These are phyloP conservation scores for Quercus mongolica DNA, from an alignment of 306 rosid genomes.

Conservation along the genomic window DNA sequence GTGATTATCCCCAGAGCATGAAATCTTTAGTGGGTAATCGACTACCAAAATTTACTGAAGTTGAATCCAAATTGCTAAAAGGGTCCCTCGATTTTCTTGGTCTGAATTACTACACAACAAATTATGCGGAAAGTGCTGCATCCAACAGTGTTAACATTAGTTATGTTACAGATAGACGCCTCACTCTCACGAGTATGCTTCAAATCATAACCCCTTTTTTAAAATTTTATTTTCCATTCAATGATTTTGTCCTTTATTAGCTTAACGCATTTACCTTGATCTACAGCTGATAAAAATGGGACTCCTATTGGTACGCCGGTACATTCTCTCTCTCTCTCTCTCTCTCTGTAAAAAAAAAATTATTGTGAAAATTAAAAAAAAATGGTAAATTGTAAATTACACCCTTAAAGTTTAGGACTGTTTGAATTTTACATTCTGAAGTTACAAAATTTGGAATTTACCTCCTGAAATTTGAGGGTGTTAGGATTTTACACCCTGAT, in stretches of 20 bases:
- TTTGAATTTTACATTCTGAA: no score
- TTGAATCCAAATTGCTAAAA: conserved; percentile 23
- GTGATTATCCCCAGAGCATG: conserved; percentile 55
- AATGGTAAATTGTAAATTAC: no score
- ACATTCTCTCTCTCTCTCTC: not conserved
- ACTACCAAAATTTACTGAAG: conserved; percentile 48
- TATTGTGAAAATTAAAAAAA: no score
- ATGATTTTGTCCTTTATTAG: no score
- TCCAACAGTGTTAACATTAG: conserved; percentile 16
- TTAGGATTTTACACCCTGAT: accelerated
- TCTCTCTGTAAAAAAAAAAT: no score
- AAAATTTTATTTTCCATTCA: no score
- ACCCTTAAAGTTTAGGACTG: no score
- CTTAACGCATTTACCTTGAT: no score
- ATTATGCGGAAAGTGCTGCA: conserved; percentile 31
- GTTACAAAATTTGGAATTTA: no score
- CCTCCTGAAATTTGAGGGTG: no score
- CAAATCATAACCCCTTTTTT: no score
- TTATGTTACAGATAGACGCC: conserved; percentile 28
- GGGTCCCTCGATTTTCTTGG: conserved; percentile 63
- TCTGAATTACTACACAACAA: conserved; percentile 53
- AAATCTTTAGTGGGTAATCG: conserved; percentile 39
- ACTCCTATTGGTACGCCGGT: conserved; percentile 32
- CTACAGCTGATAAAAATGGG: conserved; percentile 18
- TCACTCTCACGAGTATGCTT: conserved; percentile 31